Base-by-base conservation (phyloP, 2,329 filamentous ascomycete species). In the Fusarium solani-melongenae region DNA sequence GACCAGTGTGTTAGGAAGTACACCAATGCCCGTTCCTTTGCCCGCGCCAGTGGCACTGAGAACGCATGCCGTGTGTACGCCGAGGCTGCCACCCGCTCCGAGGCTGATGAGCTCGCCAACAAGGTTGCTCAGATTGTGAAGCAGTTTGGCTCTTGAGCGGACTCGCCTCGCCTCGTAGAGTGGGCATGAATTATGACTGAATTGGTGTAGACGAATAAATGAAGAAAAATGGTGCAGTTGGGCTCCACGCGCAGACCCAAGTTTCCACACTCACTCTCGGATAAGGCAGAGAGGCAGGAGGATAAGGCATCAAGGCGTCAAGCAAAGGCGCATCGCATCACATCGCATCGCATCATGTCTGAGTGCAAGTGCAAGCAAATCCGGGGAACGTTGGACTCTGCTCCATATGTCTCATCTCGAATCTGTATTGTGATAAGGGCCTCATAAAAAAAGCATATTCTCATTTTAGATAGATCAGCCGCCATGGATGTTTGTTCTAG, bases 51-150 rank as follows among this genome's bases (percentile, higher is more conserved):
- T 74, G 96, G 96, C 33, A 99, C 96, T 0, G 96, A 99, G 83
- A 97, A 99, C 82, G 96, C 95, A 3, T 95, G 98, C 77, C 90
- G 96, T 71, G 95, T 99, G 22, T 99, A 99, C 80, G 96, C 96
- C 9, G 96, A 99, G 84, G 96, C 96, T 5, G 94, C 93, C 39
- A 96, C 94, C 55, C 91, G 93, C 72, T 93, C 92, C 17, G 96
- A 98, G 83, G 95, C 95, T 1, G 95, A 98, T 78, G 95, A 98
- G 82, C 88, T 98, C 71, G 94, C 95, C 66, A 91, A 91, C 77
- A 94, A 94, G 81, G 94, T 98, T 56, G 91, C 92, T 17, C 88
- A 90, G 74, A 90, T 95, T 71, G 92, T 96, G 67, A 90, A 92
- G 82, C 89, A 91, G 76, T 89, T 78, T 67, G 82, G 82, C 55